These are phyloP conservation scores for Austroboletus niveus DNA, from an alignment of 1,284 basidiomycete genomes.

Conservation along the genomic window DNA sequence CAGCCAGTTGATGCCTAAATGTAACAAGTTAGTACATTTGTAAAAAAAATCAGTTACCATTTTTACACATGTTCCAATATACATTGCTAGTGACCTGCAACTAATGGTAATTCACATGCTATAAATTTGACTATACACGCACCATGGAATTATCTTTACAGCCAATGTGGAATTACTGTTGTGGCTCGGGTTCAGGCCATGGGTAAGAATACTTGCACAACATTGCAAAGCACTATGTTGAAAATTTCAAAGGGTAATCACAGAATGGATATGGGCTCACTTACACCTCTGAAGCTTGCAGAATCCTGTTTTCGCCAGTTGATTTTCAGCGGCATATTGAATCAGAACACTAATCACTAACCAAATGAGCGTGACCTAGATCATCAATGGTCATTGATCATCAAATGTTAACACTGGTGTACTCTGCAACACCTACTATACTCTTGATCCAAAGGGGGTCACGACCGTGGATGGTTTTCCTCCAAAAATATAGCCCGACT, in stretches of 20 bases:
- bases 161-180: background rate
- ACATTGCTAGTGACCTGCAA: constrained; percentile 10
- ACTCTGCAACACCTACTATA: constrained; percentile 9
- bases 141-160: background rate
- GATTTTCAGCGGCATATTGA: background rate
- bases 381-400: no score
- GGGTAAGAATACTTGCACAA: constrained; percentile 9
- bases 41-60: background rate
- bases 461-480: constrained; percentile 9
- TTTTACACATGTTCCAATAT: constrained; percentile 17
- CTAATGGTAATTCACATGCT: constrained; percentile 6
- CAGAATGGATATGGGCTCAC: background rate
- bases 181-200: background rate
- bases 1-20: constrained; percentile 17
- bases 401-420: background rate
- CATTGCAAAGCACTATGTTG: constrained; percentile 12
- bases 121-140: background rate
- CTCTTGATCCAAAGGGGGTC: constrained; percentile 25
- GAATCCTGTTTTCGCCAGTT: constrained; percentile 14
- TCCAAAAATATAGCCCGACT: constrained; percentile 24
- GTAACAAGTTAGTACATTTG: constrained; percentile 8
- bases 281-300: constrained; percentile 18
- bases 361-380: constrained; percentile 21
- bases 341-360: constrained; percentile 3
- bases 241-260: background rate